A percentile compares a stretch with the other conserved stretches of the same genome.
These are phyloP conservation scores for Fusarium heterosporum DNA, from an alignment of 2,329 filamentous ascomycete genomes.

Conservation along the genomic window DNA sequence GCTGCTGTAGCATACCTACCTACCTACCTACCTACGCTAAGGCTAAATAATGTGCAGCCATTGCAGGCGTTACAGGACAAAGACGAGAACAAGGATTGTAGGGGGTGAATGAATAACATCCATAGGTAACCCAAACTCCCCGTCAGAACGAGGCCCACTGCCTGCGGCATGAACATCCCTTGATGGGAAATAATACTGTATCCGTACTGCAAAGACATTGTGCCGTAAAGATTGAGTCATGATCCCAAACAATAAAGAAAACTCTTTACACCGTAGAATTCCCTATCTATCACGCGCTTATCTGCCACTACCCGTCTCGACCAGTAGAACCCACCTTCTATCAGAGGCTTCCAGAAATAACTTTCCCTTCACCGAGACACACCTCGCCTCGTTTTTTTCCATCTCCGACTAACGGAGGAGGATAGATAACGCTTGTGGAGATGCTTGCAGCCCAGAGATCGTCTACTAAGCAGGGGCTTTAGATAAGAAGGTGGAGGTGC, in stretches of 20 bases:
- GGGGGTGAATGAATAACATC: slow-evolving; percentile 13
- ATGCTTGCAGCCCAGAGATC: background rate
- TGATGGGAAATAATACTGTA: background rate
- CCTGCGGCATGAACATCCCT: background rate
- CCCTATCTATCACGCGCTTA: slow-evolving; percentile 18
- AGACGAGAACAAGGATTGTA: background rate
- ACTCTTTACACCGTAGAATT: slow-evolving; percentile 17
- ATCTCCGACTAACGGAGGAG: slow-evolving; percentile 26
- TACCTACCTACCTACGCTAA: background rate
- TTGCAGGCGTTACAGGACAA: background rate
- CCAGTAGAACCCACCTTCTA: slow-evolving; percentile 19
- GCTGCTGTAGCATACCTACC: background rate
- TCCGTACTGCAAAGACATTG: background rate
- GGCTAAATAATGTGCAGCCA: background rate
- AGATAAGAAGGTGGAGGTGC: slow-evolving; percentile 33
- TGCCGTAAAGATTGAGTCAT: slow-evolving; percentile 13
- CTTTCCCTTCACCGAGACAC: slow-evolving; percentile 25
- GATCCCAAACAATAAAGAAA: background rate
- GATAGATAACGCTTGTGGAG: slow-evolving; percentile 29
- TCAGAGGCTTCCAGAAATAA: slow-evolving; percentile 31
- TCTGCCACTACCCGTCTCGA: background rate
- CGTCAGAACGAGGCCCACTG: slow-evolving; percentile 23
- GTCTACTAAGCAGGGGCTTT: slow-evolving; percentile 9
- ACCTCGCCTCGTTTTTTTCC: slow-evolving; percentile 7
- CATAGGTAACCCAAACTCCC: background rate